phyloP scores from a whole-genome alignment of 306 rosid genomes.

The Potentilla sterilis region DNA sequence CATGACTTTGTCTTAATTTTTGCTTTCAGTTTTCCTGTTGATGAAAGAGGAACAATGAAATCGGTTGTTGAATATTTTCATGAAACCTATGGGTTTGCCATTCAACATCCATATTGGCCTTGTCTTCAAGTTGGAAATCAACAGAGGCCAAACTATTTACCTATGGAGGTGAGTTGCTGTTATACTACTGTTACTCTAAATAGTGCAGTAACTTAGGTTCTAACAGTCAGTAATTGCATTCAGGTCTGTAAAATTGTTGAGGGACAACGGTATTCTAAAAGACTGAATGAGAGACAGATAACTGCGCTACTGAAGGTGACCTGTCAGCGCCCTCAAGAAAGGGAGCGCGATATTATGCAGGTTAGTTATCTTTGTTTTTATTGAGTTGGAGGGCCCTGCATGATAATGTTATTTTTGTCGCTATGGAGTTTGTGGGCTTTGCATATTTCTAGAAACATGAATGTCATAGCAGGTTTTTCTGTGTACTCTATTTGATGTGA shows the following conservation, averaged over 20 bases:
- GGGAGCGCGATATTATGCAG: conserved; percentile 83
- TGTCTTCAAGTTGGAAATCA: conserved; percentile 93
- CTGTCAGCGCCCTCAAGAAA: conserved; percentile 88
- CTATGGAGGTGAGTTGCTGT: conserved; percentile 71
- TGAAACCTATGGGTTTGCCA: conserved; percentile 82
- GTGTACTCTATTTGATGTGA: neutral
- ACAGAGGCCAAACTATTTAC: conserved; percentile 87
- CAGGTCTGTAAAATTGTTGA: conserved; percentile 97
- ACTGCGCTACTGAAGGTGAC: conserved; percentile 86
- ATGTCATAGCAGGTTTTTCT: neutral
- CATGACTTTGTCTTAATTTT: neutral
- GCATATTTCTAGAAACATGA: neutral
- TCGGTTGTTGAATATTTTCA: conserved; percentile 87
- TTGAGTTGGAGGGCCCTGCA: neutral
- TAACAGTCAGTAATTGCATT: conserved; percentile 21
- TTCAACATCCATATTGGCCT: conserved; percentile 93
- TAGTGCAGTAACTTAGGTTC: neutral
- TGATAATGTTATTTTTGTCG: neutral
- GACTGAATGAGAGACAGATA: conserved; percentile 83
- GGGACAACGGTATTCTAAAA: conserved; percentile 87
- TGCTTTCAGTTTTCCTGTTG: conserved; percentile 79
- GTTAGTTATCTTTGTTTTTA: conserved; percentile 30
- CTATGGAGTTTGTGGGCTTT: neutral
- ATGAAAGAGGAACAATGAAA: conserved; percentile 87
- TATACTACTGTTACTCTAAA: neutral